phyloP scores from a whole-genome alignment of 495 filamentous ascomycete species.

The Entonaema liquescens region DNA sequence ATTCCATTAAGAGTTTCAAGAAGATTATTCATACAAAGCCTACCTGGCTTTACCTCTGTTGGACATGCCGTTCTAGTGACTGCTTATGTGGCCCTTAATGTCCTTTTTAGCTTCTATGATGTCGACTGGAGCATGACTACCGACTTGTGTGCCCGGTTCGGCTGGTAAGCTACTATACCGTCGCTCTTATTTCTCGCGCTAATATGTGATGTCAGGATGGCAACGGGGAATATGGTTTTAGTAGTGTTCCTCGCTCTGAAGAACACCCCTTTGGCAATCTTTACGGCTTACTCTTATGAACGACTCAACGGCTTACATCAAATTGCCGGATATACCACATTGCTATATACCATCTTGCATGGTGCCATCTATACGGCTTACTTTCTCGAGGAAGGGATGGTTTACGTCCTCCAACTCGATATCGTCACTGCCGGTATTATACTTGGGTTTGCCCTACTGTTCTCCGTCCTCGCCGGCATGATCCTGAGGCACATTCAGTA shows the following conservation, averaged over 20 bases:
- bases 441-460: conserved; percentile 57
- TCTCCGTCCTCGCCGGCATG: conserved; percentile 49
- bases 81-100: conserved; percentile 61
- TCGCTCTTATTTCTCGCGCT: not conserved
- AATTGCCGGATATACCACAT: conserved; percentile 64
- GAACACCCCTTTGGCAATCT: conserved; percentile 65
- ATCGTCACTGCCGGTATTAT: conserved; percentile 58
- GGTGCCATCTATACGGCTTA: conserved; percentile 52
- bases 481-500: conserved; percentile 60
- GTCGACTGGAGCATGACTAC: conserved; percentile 47
- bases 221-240: conserved; percentile 61
- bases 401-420: conserved; percentile 47
- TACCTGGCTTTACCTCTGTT: conserved; percentile 60
- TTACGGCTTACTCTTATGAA: conserved; percentile 69
- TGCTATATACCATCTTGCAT: conserved; percentile 57
- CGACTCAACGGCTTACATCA: conserved; percentile 67
- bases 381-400: conserved; percentile 44
- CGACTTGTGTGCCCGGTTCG: conserved; percentile 53
- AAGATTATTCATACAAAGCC: conserved; percentile 54
- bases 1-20: conserved; percentile 46
- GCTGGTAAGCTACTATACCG: conserved; percentile 54
- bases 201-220: conserved; percentile 55
- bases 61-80: conserved; percentile 58
- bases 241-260: conserved; percentile 68
- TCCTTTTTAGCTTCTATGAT: conserved; percentile 57